Base-by-base conservation (phyloP, 192 early-diverging fungal species). In the Podochytrium sp. region DNA sequence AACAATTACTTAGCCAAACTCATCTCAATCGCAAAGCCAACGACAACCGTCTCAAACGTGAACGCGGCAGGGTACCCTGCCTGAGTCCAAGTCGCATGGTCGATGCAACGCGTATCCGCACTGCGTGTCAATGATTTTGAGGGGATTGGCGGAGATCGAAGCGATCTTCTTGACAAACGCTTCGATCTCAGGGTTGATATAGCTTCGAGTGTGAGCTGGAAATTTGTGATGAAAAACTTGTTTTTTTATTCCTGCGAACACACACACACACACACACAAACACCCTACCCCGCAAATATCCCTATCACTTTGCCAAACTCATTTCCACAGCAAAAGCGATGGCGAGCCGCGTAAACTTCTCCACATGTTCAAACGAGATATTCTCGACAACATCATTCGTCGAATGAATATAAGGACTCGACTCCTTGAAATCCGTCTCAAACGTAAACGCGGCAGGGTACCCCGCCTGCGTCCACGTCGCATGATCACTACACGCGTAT, bases 61-160 rank as follows among this genome's bases (percentile, higher is more conserved):
- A 96, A 95, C 6, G 91, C 90, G 32, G 95, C 91, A 29, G 91
- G 91, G 83, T 86, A 95, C 30, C 0, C 95, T 25, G 88, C 87
- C 73, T 91, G 87, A 67, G 84, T 86, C 95, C 95, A 98, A 38
- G 92, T 92, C 4, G 94, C 94, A 76, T 98, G 95, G 82, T 98
- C 96, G 61, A 90, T 91, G 81, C 89, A n/a, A 92, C 53, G 81
- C 77, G 50, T 79, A 98, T 23, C 96, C 96, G n/a, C 96, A 98
- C 63, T 87, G 81, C 38, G 92, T 93, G 73, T 91, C 81, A 4
- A 66, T 78, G 18, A 86, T 89, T 53, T 86, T 78, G 37, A 96
- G 85, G n/a, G 65, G 62, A 1, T 14, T 7, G 49, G 85, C 86
- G 76, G 97, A 97, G 10, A 65, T 67, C 0, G 81, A 81, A 1